phyloP scores from a whole-genome alignment of 2,329 filamentous ascomycete species.

The Colletotrichum sansevieriae region DNA sequence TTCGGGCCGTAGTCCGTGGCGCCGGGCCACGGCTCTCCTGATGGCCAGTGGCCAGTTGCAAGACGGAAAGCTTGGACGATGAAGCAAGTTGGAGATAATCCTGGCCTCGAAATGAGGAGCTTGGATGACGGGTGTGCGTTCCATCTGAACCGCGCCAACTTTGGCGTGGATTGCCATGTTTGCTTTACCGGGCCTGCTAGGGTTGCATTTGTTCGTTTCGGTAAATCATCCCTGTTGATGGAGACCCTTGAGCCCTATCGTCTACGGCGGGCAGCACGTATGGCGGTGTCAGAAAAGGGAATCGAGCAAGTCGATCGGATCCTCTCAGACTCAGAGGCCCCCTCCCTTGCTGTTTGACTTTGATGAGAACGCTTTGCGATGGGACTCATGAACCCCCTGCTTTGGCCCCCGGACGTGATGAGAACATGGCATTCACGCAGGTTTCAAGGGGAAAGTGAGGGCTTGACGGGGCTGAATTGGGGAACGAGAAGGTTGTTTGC shows the following conservation, averaged over 20 bases:
- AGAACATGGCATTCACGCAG: neutral
- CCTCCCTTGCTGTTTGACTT: neutral
- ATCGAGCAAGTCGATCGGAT: constrained; percentile 5
- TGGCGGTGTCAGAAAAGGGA: constrained; percentile 18
- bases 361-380: neutral
- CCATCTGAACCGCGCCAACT: neutral
- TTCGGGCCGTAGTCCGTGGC: constrained; percentile 13
- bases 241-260: constrained; percentile 1
- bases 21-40: neutral
- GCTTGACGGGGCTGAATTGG: neutral
- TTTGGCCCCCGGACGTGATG: neutral
- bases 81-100: constrained; percentile 14
- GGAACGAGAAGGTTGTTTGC: neutral
- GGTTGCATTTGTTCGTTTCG: constrained; percentile 16
- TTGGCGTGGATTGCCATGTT: neutral
- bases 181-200: neutral
- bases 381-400: neutral
- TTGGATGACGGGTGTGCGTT: neutral
- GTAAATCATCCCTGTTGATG: constrained; percentile 3
- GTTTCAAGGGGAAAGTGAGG: constrained; percentile 12
- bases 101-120: constrained; percentile 2
- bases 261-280: neutral
- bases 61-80: constrained; percentile 9
- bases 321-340: neutral
- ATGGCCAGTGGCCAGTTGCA: constrained; percentile 7